Evolutionary conservation across 495 filamentous ascomycete species (phyloP).

Genomic region (Mytilinidion resinicola): DNA sequence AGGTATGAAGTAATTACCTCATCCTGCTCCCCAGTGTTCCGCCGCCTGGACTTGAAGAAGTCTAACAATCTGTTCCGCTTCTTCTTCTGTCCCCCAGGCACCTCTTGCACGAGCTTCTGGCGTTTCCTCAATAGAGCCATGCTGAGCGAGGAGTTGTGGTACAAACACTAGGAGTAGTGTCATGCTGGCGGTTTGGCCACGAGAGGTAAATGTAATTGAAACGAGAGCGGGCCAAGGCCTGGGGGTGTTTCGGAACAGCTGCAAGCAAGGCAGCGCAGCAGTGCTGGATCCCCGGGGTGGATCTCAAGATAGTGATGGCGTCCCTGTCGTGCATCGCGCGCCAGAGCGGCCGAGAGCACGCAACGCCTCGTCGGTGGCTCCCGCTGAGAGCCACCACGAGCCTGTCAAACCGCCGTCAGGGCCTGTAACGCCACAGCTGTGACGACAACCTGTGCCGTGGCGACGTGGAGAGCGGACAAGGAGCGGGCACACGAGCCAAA

Average conservation of each 20-base stretch:
- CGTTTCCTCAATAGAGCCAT: constrained; percentile 14
- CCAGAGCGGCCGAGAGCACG: too few species aligned
- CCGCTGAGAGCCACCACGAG: too few species aligned
- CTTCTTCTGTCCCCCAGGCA: constrained; percentile 7
- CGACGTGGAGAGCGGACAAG: too few species aligned
- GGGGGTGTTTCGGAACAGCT: constrained; percentile 1
- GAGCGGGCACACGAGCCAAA: too few species aligned
- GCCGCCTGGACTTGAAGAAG: constrained; percentile 19
- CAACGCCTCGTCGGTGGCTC: too few species aligned
- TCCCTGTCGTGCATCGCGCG: not conserved
- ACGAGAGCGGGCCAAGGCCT: not conserved
- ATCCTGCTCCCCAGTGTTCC: constrained; percentile 2
- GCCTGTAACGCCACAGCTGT: too few species aligned
- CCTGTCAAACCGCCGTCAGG: too few species aligned
- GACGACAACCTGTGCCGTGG: too few species aligned
- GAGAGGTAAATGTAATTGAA: not conserved
- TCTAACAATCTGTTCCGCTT: constrained; percentile 14
- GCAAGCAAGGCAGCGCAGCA: not conserved
- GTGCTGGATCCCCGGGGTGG: not conserved
- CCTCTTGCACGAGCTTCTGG: constrained; percentile 1
- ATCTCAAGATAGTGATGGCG: not conserved
- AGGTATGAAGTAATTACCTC: constrained; percentile 1
- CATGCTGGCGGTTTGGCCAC: not conserved
- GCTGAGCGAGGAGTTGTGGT: not conserved
- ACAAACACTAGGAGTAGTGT: not conserved